phyloP scores from a whole-genome alignment of 352 stramenopile species.

The Phytophthora fragariae region DNA sequence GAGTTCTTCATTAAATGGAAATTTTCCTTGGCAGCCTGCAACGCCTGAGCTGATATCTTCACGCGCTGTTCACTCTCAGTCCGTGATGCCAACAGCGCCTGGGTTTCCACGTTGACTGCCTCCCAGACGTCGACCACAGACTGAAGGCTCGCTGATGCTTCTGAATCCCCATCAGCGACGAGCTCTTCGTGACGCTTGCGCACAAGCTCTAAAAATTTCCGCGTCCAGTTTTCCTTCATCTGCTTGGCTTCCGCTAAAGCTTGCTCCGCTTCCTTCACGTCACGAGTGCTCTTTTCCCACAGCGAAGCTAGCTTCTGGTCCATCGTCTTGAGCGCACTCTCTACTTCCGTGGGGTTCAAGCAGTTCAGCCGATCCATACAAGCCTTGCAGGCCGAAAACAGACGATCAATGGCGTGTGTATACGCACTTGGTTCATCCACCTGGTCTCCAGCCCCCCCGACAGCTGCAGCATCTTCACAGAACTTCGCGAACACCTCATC shows the following conservation, averaged over 20 bases:
- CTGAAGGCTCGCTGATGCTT: conserved; percentile 43
- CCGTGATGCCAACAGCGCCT: conserved; percentile 37
- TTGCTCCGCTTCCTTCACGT: conserved; percentile 38
- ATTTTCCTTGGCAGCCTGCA: conserved; percentile 28
- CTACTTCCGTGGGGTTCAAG: conserved; percentile 34
- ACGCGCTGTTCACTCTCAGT: conserved; percentile 38
- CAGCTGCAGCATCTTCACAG: conserved; percentile 31
- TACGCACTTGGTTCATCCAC: conserved; percentile 29
- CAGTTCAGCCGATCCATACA: conserved; percentile 53
- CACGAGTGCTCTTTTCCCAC: conserved; percentile 20
- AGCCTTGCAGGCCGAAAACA: conserved; percentile 48
- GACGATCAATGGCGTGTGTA: conserved; percentile 49
- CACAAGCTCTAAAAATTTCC: conserved; percentile 48
- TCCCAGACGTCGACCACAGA: conserved; percentile 47
- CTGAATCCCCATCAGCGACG: conserved; percentile 33
- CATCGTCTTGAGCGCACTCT: conserved; percentile 37
- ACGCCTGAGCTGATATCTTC: conserved; percentile 5
- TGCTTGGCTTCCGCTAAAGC: conserved; percentile 37
- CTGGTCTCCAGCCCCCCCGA: conserved; percentile 30
- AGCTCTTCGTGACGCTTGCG: conserved; percentile 42
- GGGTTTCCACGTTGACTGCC: conserved; percentile 41
- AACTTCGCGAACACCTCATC: conserved; percentile 27
- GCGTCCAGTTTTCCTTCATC: conserved; percentile 36
- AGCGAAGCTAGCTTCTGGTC: conserved; percentile 27
- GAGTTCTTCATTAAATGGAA: conserved; percentile 20